These are phyloP conservation scores for Amoebophrya sp. DNA, from an alignment of 169 alveolate species.

Conservation along the genomic window DNA sequence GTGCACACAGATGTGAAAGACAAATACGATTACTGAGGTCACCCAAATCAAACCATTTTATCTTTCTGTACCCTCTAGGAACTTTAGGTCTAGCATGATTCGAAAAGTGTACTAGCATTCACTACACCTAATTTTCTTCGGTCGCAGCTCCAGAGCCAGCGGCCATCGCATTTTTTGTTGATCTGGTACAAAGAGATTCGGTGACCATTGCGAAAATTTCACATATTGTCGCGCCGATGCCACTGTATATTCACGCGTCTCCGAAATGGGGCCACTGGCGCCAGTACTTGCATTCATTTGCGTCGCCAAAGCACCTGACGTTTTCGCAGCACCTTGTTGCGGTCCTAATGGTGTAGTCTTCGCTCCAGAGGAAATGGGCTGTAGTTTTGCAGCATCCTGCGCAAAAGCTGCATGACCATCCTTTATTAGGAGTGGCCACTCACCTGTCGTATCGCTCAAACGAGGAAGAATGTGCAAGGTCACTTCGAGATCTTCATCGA, in stretches of 20 bases:
- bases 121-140: background rate
- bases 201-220: background rate
- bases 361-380: background rate
- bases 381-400: background rate
- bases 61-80: no score
- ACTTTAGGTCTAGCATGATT: no score
- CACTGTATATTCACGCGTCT: background rate
- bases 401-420: background rate
- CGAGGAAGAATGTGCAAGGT: background rate
- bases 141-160: background rate
- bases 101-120: no score
- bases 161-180: background rate
- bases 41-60: no score
- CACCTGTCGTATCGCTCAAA: background rate
- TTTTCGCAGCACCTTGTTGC: no score
- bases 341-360: no score
- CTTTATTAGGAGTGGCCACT: background rate
- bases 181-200: background rate
- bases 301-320: no score
- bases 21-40: no score
- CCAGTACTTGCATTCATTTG: no score
- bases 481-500: background rate
- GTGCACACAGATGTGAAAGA: no score
- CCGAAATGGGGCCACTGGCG: no score
- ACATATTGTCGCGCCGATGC: background rate